phyloP scores from a whole-genome alignment of 2,329 filamentous ascomycete species.

The Aspergillus calidoustus region DNA sequence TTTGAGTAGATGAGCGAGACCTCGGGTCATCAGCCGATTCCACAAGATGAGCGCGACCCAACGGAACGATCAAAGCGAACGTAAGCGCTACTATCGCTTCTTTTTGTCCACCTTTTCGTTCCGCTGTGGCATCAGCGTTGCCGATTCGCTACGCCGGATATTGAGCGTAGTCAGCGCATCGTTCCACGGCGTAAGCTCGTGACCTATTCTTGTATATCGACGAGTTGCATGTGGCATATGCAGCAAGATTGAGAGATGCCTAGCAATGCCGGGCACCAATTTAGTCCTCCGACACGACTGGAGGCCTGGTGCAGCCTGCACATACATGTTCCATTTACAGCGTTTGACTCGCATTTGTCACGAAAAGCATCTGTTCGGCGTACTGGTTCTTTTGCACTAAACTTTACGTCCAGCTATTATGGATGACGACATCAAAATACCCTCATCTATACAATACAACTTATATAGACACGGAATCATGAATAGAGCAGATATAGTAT shows the following conservation, averaged over 20 bases:
- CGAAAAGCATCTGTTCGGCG: slow-evolving; percentile 15
- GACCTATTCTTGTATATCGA: background rate
- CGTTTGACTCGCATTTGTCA: background rate
- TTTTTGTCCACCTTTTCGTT: background rate
- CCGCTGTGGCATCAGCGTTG: background rate
- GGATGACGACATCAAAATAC: background rate
- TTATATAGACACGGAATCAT: background rate
- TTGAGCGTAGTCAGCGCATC: background rate
- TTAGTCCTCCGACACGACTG: background rate
- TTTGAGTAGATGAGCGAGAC: slow-evolving; percentile 34
- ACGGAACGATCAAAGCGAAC: slow-evolving; percentile 34
- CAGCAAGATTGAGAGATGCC: background rate
- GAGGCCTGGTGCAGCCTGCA: background rate
- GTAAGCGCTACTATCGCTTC: slow-evolving; percentile 17
- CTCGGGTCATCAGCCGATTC: slow-evolving; percentile 20
- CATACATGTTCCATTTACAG: slow-evolving; percentile 3
- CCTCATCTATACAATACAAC: slow-evolving; percentile 4
- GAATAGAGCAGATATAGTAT: slow-evolving; percentile 8
- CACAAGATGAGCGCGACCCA: slow-evolving; percentile 22
- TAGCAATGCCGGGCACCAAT: background rate
- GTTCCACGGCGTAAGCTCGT: background rate
- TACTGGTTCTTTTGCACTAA: slow-evolving; percentile 1
- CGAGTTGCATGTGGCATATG: slow-evolving; percentile 10
- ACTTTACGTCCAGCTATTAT: slow-evolving; percentile 1
- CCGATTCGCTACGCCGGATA: background rate